Percentiles rank a stretch among this genome's conserved stretches.
Conservation (phyloP, 495 filamentous ascomycete species). For the Hypomontagnella submonticulosa region DNA sequence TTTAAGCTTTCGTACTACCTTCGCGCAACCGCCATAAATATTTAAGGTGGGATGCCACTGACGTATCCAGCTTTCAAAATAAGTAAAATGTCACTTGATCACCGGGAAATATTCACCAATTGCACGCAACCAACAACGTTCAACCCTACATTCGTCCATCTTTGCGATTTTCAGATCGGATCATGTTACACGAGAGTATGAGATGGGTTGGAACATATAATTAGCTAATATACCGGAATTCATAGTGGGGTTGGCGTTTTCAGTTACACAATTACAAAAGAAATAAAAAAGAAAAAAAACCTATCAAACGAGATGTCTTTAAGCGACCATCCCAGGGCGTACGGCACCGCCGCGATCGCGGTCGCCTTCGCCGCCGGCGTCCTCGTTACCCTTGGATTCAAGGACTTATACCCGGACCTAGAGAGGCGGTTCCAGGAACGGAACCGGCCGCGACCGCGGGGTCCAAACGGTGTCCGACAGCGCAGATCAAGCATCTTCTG, state of each 20-base stretch:
- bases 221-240: too few species aligned
- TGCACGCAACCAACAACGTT: too few species aligned
- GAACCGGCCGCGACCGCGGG: constrained; percentile 27
- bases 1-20: background rate
- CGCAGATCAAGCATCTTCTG: constrained; percentile 53
- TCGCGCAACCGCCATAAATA: background rate
- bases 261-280: background rate
- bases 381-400: constrained; percentile 75
- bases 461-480: constrained; percentile 6
- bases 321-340: constrained; percentile 64
- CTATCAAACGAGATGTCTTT: constrained; percentile 56
- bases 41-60: constrained; percentile 5
- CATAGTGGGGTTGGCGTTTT: too few species aligned
- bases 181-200: too few species aligned
- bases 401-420: constrained; percentile 77
- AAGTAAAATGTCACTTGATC: constrained; percentile 26
- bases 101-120: constrained; percentile 24
- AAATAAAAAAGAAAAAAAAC: constrained; percentile 12
- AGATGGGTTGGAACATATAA: too few species aligned
- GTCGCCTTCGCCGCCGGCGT: constrained; percentile 80
- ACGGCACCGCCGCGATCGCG: constrained; percentile 68
- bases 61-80: constrained; percentile 17
- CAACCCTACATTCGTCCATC: too few species aligned
- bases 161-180: too few species aligned
- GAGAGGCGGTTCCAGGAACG: constrained; percentile 68